Conservation (phyloP, 2,329 filamentous ascomycete species). For the Hirsutella minnesotensis region DNA sequence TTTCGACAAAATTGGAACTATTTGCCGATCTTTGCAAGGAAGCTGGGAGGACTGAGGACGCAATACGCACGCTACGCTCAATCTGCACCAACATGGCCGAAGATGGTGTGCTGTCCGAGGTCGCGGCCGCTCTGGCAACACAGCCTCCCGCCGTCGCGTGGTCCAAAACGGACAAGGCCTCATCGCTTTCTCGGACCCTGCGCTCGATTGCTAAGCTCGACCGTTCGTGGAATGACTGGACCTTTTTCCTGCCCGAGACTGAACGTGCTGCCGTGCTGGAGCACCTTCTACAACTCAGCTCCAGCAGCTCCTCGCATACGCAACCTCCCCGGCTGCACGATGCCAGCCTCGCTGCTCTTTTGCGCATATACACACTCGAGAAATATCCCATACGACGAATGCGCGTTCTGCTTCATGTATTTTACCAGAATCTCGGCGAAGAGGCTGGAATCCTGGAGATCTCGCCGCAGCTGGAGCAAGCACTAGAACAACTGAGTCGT, state of each 20-base stretch:
- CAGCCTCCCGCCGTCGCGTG: slow-evolving; percentile 42
- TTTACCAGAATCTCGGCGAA: slow-evolving; percentile 35
- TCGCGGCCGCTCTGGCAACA: slow-evolving; percentile 37
- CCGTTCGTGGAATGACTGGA: slow-evolving; percentile 44
- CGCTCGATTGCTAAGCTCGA: slow-evolving; percentile 48
- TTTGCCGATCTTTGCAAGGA: slow-evolving; percentile 49
- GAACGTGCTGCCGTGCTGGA: slow-evolving; percentile 49
- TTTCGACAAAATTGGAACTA: slow-evolving; percentile 53
- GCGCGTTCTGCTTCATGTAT: slow-evolving; percentile 36
- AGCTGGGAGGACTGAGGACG: slow-evolving; percentile 41
- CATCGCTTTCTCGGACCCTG: slow-evolving; percentile 45
- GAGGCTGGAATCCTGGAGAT: slow-evolving; percentile 26
- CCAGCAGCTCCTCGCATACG: slow-evolving; percentile 20
- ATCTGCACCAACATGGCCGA: slow-evolving; percentile 52
- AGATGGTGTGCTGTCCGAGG: slow-evolving; percentile 40
- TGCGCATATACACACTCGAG: slow-evolving; percentile 37
- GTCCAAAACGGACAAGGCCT: slow-evolving; percentile 34
- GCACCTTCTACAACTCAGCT: slow-evolving; percentile 42
- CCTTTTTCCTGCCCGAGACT: slow-evolving; percentile 34
- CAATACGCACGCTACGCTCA: slow-evolving; percentile 43
- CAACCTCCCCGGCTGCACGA: slow-evolving; percentile 29
- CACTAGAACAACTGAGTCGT: slow-evolving; percentile 21
- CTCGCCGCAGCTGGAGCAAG: slow-evolving; percentile 24
- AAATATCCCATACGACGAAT: slow-evolving; percentile 40
- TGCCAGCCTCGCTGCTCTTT: slow-evolving; percentile 31